Evolutionary conservation across 306 rosid species (phyloP).

Genomic region (Crotalaria pallida): DNA sequence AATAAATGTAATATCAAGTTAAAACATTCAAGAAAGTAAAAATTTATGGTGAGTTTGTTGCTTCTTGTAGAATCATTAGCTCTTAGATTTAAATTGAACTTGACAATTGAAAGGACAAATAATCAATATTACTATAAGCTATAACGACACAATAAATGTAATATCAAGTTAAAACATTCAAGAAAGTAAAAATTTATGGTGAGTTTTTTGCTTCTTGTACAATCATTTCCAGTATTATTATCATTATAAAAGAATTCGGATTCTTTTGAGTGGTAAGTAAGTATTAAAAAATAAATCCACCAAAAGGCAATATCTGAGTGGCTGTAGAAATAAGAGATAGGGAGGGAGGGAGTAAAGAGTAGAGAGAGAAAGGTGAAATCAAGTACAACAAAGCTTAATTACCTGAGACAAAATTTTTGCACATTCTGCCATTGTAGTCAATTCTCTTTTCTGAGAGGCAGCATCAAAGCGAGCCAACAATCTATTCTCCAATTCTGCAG

Average conservation of each 20-base stretch:
- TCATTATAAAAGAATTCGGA: neutral
- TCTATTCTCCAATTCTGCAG: constrained; percentile 93
- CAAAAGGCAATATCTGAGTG: neutral
- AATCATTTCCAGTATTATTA: neutral
- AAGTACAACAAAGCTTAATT: constrained; percentile 23
- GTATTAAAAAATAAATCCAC: neutral
- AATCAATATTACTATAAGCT: neutral
- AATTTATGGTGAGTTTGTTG: neutral
- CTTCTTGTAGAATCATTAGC: neutral
- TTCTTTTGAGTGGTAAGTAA: neutral
- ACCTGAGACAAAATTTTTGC: constrained; percentile 99
- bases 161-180: neutral
- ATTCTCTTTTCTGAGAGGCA: constrained; percentile 85
- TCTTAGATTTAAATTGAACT: neutral
- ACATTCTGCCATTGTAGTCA: constrained; percentile 97
- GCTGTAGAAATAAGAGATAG: neutral
- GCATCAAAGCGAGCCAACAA: constrained; percentile 93
- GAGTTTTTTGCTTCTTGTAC: neutral
- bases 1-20: neutral
- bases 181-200: neutral
- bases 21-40: neutral
- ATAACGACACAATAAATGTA: neutral
- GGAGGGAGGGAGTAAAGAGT: neutral
- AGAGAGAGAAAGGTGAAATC: neutral
- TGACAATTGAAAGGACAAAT: neutral